Evolutionary conservation across 2,329 filamentous ascomycete genomes (phyloP), one percentile per base, ranked within the genome.

Genomic region (Trichoderma harzianum): DNA sequence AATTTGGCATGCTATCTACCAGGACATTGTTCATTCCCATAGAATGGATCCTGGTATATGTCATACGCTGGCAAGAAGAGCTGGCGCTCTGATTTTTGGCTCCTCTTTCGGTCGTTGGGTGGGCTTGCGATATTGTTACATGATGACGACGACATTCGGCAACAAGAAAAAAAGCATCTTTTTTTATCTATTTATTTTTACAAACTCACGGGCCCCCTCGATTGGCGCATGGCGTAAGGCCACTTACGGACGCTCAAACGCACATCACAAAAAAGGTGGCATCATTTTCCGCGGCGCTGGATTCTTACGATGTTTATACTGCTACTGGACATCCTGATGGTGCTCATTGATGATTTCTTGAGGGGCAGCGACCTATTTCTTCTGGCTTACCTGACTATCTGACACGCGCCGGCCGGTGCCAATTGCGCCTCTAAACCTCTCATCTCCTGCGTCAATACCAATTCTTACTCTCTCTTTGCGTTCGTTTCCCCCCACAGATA

Each of bases 161-260:
- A 74, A 67, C 34, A 57, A 57, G 47, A 67, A 55, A 79, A 76
- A 76, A 80, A 79, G 65, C 65, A 68, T 68, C 36, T 30, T 26
- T 67, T 30, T 32, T 58, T 32, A 21, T 51, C 21, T 51, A 12
- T 51, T 51, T 51, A 51, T 51, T 63, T 55, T 58, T 75, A 73
- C 78, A 78, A 74, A 74, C 77, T 75, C 77, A 75, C 75, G 78
- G 76, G 36, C 36, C 77, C 78, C 77, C 76, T 78, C 77, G 76
- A 80, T 75, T 77, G 80, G 80, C 80, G 80, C 81, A 82, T 78
- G 80, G 80, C 79, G 80, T 78, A 81, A 76, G 71, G 76, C 76
- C 76, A 80, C 77, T 78, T 80, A 78, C 79, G 78, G 76, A 77
- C 77, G 79, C 65, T 32, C 34, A 60, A 18, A 58, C 53, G 34